phyloP scores from a whole-genome alignment of 2,329 filamentous ascomycete genomes.

The Penicillium sp. region DNA sequence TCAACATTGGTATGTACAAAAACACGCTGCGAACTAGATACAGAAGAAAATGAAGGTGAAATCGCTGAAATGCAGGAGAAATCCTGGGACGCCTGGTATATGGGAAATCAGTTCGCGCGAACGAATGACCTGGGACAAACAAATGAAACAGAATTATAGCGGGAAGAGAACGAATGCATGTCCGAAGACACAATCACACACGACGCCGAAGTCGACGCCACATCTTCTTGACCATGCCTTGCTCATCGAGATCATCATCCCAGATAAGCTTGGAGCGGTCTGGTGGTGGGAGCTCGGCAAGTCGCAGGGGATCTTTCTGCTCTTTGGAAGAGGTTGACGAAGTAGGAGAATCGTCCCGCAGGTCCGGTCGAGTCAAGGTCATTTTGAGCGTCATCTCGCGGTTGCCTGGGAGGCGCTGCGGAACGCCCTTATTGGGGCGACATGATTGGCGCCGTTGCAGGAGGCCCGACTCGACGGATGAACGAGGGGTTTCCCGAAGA shows the following conservation, averaged over 20 bases:
- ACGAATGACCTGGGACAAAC: background rate
- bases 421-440: constrained; percentile 39
- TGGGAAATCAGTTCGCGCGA: constrained; percentile 3
- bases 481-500: constrained; percentile 13
- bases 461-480: constrained; percentile 18
- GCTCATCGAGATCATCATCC: constrained; percentile 45
- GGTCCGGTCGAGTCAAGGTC: constrained; percentile 87
- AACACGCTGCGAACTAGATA: background rate
- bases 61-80: background rate
- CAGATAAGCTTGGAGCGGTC: constrained; percentile 45
- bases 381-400: constrained; percentile 95
- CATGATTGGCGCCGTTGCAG: constrained; percentile 19
- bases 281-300: constrained; percentile 53
- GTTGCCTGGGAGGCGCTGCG: constrained; percentile 58
- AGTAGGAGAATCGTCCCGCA: constrained; percentile 54
- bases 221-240: constrained; percentile 45
- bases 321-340: constrained; percentile 61
- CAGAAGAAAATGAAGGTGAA: background rate
- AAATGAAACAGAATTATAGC: background rate
- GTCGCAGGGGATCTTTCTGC: constrained; percentile 57
- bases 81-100: constrained; percentile 1
- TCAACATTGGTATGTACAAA: constrained; percentile 1
- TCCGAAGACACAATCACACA: constrained; percentile 7
- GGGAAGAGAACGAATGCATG: background rate
- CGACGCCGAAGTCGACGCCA: constrained; percentile 44